These are phyloP conservation scores for Batrachochytrium dendrobatidis DNA, from an alignment of 371 early-diverging fungal species.

Conservation along the genomic window DNA sequence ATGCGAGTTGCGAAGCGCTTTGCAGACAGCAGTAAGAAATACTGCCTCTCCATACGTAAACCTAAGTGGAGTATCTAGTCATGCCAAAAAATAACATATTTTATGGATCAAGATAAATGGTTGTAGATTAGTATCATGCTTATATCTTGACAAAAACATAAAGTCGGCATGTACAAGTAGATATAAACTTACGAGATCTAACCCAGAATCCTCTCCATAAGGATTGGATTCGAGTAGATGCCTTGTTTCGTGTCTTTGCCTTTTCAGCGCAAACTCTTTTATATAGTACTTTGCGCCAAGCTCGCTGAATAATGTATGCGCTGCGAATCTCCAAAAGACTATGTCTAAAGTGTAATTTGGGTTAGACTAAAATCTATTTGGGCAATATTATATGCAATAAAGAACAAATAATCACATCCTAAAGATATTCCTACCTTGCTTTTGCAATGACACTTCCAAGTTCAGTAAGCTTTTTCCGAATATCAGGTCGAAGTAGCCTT, in stretches of 20 bases:
- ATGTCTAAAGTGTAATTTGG: conserved; percentile 9
- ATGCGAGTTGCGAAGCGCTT: conserved; percentile 36
- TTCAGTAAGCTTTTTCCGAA: conserved; percentile 28
- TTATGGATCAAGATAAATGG: not conserved
- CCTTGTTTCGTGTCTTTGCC: conserved; percentile 38
- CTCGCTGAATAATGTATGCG: conserved; percentile 39
- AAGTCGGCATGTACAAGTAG: not conserved
- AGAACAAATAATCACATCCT: not conserved
- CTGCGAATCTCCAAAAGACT: conserved; percentile 32
- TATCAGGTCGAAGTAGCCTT: conserved; percentile 34
- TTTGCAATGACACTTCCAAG: conserved; percentile 34
- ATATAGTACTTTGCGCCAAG: conserved; percentile 31
- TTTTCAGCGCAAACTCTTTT: conserved; percentile 35
- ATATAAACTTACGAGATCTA: conserved; percentile 33
- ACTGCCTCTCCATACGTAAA: conserved; percentile 49
- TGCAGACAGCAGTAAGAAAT: conserved; percentile 45
- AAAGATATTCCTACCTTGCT: not conserved
- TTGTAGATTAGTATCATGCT: not conserved
- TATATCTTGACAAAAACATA: not conserved
- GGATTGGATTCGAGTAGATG: conserved; percentile 44
- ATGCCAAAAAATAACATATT: conserved; percentile 1
- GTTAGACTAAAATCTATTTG: too few species aligned
- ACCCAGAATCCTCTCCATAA: conserved; percentile 51
- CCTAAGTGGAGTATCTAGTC: conserved; percentile 37
- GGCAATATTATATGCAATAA: not conserved